phyloP scores from a whole-genome alignment of 164 flowering plant genomes.

The Magnolia sinica region DNA sequence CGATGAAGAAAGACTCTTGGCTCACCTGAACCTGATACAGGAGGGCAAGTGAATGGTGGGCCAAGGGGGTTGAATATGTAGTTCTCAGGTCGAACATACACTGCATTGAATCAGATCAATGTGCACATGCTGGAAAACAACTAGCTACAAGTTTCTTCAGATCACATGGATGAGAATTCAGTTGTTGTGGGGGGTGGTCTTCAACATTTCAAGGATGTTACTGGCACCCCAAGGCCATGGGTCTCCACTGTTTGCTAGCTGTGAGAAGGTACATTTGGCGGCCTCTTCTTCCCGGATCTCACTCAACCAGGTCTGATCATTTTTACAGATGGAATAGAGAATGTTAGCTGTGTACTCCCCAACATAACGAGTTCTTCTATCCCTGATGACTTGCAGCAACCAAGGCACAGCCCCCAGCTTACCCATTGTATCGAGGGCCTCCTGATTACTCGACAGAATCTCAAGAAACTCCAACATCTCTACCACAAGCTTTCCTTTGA shows the following conservation, averaged over 20 bases:
- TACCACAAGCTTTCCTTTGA: conserved; percentile 40
- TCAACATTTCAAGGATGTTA: conserved; percentile 63
- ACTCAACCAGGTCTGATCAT: too few species aligned
- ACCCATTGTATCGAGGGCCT: conserved; percentile 62
- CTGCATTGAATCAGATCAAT: too few species aligned
- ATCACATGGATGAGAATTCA: too few species aligned
- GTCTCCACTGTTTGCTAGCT: conserved; percentile 65
- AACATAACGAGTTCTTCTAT: conserved; percentile 46
- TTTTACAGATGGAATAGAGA: conserved; percentile 41
- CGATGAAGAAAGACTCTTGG: too few species aligned
- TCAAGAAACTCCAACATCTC: conserved; percentile 73
- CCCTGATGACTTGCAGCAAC: conserved; percentile 46
- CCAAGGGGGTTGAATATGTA: too few species aligned
- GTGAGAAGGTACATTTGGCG: conserved; percentile 25
- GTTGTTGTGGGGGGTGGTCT: background rate
- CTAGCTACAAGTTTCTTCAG: too few species aligned
- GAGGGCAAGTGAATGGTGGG: too few species aligned
- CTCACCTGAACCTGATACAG: too few species aligned
- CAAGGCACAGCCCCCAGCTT: conserved; percentile 47
- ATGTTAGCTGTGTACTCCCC: conserved; percentile 61
- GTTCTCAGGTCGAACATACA: too few species aligned
- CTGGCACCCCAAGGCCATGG: conserved; percentile 76
- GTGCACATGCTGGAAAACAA: too few species aligned
- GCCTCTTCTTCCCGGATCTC: conserved; percentile 33
- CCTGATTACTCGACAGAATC: conserved; percentile 50